Conservation (phyloP, 331 rosid genomes). For the Rhamnella rubrinervis region DNA sequence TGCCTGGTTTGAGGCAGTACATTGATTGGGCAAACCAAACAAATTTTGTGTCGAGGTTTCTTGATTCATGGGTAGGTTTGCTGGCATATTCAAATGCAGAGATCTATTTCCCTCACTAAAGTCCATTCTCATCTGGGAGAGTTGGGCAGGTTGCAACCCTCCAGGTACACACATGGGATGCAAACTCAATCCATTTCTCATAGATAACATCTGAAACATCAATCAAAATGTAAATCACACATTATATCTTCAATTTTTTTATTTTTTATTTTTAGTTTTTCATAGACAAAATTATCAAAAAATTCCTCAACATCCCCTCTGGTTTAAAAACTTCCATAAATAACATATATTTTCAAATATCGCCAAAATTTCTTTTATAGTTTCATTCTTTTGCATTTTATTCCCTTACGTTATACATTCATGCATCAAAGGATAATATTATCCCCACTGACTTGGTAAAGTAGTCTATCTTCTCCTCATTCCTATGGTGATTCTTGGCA, state of each 20-base stretch:
- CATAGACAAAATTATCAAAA: not conserved
- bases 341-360: too few relatives aligned
- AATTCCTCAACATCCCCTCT: too few relatives aligned
- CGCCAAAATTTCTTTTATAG: too few relatives aligned
- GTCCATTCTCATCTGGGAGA: constrained; percentile 48
- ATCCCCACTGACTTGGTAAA: too few relatives aligned
- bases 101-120: constrained; percentile 50
- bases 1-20: constrained; percentile 34
- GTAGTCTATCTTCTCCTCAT: too few relatives aligned
- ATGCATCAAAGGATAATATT: too few relatives aligned
- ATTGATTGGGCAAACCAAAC: constrained; percentile 35
- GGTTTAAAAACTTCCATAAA: too few relatives aligned
- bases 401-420: too few relatives aligned
- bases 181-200: constrained; percentile 79
- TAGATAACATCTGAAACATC: constrained; percentile 68
- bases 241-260: not conserved
- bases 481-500: too few relatives aligned
- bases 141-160: constrained; percentile 42
- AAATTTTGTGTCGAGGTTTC: constrained; percentile 48
- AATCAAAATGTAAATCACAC: constrained; percentile 11
- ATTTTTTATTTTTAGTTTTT: not conserved
- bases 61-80: constrained; percentile 47
- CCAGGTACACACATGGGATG: constrained; percentile 68
- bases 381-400: too few relatives aligned
- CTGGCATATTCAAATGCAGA: constrained; percentile 42